Conservation (phyloP, 352 stramenopile species). For the Globisporangium emineosum region DNA sequence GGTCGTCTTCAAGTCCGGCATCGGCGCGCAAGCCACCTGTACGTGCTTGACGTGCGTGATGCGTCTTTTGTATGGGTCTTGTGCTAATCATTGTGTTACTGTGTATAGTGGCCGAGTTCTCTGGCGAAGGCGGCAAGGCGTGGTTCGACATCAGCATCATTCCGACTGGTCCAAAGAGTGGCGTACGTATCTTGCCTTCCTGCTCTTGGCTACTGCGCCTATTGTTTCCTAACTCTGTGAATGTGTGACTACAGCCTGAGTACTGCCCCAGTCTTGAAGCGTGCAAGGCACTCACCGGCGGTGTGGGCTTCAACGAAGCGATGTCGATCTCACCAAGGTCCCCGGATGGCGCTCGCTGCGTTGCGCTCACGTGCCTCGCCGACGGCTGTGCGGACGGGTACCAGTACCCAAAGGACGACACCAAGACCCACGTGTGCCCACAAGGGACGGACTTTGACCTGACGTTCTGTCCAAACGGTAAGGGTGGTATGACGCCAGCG, state of each 20-base stretch:
- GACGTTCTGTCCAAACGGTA: slow-evolving; percentile 50
- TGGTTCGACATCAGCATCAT: slow-evolving; percentile 85
- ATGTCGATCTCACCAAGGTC: slow-evolving; percentile 57
- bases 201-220: not conserved
- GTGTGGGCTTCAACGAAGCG: slow-evolving; percentile 61
- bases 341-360: slow-evolving; percentile 39
- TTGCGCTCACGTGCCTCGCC: slow-evolving; percentile 44
- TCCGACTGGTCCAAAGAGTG: slow-evolving; percentile 44
- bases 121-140: slow-evolving; percentile 36
- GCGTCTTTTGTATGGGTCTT: slow-evolving; percentile 12
- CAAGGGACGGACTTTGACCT: slow-evolving; percentile 46
- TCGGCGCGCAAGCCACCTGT: slow-evolving; percentile 45
- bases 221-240: not conserved
- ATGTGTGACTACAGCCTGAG: slow-evolving; percentile 23
- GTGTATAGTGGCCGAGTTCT: slow-evolving; percentile 62
- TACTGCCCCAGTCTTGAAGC: slow-evolving; percentile 49
- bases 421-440: slow-evolving; percentile 61
- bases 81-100: slow-evolving; percentile 19
- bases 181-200: slow-evolving; percentile 25
- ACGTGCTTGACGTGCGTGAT: slow-evolving; percentile 11
- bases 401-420: slow-evolving; percentile 66
- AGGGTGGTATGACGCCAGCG: slow-evolving; percentile 21
- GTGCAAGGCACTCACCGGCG: slow-evolving; percentile 55
- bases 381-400: slow-evolving; percentile 63
- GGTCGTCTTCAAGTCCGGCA: slow-evolving; percentile 50